Evolutionary conservation across 495 filamentous ascomycete genomes (phyloP).

Genomic region (Staphylotrichum tortipilum): DNA sequence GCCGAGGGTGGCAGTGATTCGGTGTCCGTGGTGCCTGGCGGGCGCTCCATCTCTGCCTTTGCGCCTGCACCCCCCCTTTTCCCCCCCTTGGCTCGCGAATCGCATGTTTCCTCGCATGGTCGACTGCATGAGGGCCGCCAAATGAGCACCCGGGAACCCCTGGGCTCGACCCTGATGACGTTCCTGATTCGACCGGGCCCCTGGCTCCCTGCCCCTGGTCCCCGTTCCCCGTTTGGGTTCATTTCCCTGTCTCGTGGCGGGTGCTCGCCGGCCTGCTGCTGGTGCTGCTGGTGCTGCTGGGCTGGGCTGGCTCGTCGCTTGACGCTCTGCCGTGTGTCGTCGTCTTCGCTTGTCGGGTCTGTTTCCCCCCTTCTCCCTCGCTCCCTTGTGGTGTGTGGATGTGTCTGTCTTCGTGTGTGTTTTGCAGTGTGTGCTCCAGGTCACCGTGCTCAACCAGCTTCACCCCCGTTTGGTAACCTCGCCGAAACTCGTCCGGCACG

Average conservation of each 20-base stretch:
- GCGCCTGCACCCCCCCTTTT: constrained; percentile 19
- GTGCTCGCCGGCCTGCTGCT: too few species aligned
- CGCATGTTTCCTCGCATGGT: constrained; percentile 20
- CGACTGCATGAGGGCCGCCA: constrained; percentile 14
- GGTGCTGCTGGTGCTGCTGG: too few species aligned
- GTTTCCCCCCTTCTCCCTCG: constrained; percentile 8
- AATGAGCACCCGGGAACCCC: constrained; percentile 8
- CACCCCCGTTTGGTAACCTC: not conserved
- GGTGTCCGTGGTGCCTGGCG: constrained; percentile 5
- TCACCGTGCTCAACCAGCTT: constrained; percentile 2
- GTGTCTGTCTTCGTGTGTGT: too few species aligned
- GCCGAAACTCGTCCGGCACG: constrained; percentile 5
- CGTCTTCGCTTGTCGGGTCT: not conserved
- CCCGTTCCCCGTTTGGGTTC: constrained; percentile 13
- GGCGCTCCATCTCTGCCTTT: constrained; percentile 20
- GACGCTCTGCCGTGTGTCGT: constrained; percentile 11
- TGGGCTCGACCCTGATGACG: constrained; percentile 12
- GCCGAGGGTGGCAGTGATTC: constrained; percentile 11
- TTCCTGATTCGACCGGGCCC: constrained; percentile 24
- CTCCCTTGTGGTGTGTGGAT: constrained; percentile 5
- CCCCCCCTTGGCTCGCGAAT: constrained; percentile 7
- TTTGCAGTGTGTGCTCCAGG: too few species aligned
- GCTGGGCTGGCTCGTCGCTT: constrained; percentile 4
- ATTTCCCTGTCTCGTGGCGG: constrained; percentile 14
- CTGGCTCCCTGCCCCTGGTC: constrained; percentile 14